phyloP scores from a whole-genome alignment of 331 rosid genomes.

The Acacia concinna region DNA sequence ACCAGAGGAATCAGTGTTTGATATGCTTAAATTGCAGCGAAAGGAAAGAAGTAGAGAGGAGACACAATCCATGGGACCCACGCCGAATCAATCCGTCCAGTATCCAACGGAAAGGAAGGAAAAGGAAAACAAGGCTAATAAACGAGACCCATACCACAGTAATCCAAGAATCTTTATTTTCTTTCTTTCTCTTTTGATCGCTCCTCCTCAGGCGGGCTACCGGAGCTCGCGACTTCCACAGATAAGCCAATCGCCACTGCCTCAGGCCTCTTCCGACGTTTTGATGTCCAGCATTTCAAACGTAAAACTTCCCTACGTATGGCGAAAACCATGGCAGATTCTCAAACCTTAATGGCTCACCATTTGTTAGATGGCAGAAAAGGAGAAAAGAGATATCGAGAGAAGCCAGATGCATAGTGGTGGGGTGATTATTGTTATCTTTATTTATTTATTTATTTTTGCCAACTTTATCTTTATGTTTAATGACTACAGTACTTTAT shows the following conservation, averaged over 20 bases:
- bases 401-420: neutral
- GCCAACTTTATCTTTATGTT: neutral
- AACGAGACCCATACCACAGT: too few species aligned
- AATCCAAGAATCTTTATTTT: too few species aligned
- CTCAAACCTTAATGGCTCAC: neutral
- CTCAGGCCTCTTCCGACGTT: neutral
- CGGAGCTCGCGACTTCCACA: neutral
- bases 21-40: neutral
- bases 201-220: neutral
- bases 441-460: too few species aligned
- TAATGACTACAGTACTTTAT: neutral
- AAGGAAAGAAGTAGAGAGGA: neutral
- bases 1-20: neutral
- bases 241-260: neutral
- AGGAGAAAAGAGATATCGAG: too few species aligned
- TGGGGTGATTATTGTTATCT: neutral
- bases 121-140: neutral
- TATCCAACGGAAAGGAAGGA: neutral
- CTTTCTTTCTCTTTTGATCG: too few species aligned
- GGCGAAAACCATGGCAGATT: neutral
- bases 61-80: neutral
- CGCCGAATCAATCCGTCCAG: neutral
- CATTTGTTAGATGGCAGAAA: neutral
- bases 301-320: neutral
- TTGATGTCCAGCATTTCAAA: neutral